Evolutionary conservation across 768 basidiomycete genomes (phyloP).

Genomic region (Russula sp.): DNA sequence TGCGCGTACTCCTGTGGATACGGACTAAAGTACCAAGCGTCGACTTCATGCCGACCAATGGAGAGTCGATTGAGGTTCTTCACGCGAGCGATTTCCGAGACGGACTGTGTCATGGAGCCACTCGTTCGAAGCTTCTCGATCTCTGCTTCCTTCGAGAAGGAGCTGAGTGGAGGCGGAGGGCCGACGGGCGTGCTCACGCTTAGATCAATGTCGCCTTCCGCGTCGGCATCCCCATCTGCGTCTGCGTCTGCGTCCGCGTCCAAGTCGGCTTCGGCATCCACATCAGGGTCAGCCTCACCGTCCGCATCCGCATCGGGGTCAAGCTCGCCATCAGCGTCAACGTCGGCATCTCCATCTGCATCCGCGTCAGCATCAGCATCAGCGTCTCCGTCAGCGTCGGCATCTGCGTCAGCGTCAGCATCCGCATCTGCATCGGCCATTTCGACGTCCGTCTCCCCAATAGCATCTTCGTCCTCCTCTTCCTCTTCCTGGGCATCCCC

Average conservation of each 20-base stretch:
- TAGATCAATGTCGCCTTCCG: conserved; percentile 67
- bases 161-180: conserved; percentile 50
- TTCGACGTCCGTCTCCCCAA: conserved; percentile 27
- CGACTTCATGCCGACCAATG: conserved; percentile 95
- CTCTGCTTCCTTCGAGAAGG: conserved; percentile 96
- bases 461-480: conserved; percentile 47
- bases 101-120: conserved; percentile 98
- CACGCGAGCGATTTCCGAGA: conserved; percentile 95
- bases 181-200: conserved; percentile 50
- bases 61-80: conserved; percentile 97
- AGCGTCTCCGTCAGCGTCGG: conserved; percentile 40
- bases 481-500: conserved; percentile 65
- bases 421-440: conserved; percentile 62
- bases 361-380: conserved; percentile 35
- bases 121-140: conserved; percentile 97
- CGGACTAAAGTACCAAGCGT: conserved; percentile 99
- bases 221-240: conserved; percentile 65
- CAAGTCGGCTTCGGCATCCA: conserved; percentile 41
- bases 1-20: conserved; percentile 99
- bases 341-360: conserved; percentile 35
- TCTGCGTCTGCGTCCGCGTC: conserved; percentile 50
- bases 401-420: conserved; percentile 45
- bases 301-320: conserved; percentile 50
- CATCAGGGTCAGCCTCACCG: conserved; percentile 52
- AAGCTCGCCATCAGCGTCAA: conserved; percentile 31